A percentile compares a stretch with the other conserved stretches of the same genome.
Conservation (phyloP, 1,284 basidiomycete species). For the Puccinia sorghi region DNA sequence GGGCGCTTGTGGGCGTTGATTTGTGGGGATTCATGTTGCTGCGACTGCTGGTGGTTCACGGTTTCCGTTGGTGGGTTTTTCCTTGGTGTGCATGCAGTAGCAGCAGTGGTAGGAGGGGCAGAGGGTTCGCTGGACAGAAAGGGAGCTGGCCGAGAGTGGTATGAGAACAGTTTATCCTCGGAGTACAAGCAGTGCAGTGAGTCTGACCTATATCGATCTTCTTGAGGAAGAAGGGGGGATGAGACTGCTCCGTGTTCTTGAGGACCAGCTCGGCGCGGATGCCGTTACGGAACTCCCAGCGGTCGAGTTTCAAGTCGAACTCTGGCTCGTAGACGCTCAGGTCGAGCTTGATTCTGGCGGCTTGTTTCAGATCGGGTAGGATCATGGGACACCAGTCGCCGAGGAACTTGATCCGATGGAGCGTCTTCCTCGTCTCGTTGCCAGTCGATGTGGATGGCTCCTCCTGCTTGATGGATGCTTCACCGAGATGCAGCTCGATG, state of each 20-base stretch:
- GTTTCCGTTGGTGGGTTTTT: too few relatives aligned
- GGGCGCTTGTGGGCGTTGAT: too few relatives aligned
- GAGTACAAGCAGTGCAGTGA: background rate
- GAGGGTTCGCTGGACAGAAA: background rate
- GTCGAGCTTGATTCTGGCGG: background rate
- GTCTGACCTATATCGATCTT: conserved; percentile 10
- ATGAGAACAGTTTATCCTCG: background rate
- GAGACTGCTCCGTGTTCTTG: background rate
- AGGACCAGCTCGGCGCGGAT: conserved; percentile 9
- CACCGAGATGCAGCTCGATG: background rate
- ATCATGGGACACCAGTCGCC: background rate
- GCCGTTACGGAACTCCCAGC: conserved; percentile 33
- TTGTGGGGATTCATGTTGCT: too few relatives aligned
- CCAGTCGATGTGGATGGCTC: background rate
- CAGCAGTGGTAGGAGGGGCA: background rate
- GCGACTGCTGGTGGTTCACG: background rate
- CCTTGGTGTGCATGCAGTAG: background rate
- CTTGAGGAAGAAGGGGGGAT: conserved; percentile 14
- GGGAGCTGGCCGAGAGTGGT: background rate
- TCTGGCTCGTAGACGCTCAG: conserved; percentile 7
- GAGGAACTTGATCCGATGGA: background rate
- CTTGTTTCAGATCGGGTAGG: background rate
- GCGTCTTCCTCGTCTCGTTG: background rate
- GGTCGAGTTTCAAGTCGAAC: background rate
- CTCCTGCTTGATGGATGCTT: background rate